A percentile compares a stretch with the other conserved stretches of the same genome.
Evolutionary conservation across 202 grass and related monocot species (phyloP).

Genomic region (Setaria viridis): DNA sequence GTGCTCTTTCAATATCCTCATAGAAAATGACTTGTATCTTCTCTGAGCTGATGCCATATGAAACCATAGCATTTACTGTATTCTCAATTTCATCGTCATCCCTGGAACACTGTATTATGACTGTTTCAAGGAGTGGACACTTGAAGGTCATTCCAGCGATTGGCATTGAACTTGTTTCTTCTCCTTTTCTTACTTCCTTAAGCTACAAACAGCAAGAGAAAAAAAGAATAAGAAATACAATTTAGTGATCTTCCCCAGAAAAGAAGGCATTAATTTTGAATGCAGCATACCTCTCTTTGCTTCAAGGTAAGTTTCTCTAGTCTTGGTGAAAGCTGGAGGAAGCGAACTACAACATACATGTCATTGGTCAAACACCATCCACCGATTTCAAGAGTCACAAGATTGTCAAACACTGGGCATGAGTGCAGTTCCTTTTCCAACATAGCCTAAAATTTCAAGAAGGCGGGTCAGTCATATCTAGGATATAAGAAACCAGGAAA

Average conservation of each 20-base stretch:
- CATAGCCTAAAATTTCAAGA: constrained; percentile 46
- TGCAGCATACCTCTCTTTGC: constrained; percentile 26
- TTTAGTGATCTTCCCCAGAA: background rate
- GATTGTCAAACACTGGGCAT: constrained; percentile 38
- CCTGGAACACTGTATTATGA: constrained; percentile 36
- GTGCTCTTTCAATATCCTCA: background rate
- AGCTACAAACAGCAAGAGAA: constrained; percentile 10
- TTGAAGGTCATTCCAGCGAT: constrained; percentile 22
- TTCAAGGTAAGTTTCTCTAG: constrained; percentile 42
- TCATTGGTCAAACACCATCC: constrained; percentile 36
- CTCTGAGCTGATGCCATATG: background rate
- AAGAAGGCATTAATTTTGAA: background rate
- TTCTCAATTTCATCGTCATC: constrained; percentile 16
- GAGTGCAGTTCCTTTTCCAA: constrained; percentile 46
- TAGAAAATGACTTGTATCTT: constrained; percentile 29
- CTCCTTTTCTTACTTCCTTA: background rate
- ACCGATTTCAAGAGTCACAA: constrained; percentile 41
- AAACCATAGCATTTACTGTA: constrained; percentile 32
- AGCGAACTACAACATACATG: constrained; percentile 33
- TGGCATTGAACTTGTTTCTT: background rate
- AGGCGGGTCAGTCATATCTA: background rate
- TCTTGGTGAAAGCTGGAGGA: constrained; percentile 51
- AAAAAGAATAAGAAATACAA: background rate
- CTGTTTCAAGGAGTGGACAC: constrained; percentile 37
- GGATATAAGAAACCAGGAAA: background rate